Percentiles rank a stretch among this genome's conserved stretches.
phyloP scores from a whole-genome alignment of 2,329 filamentous ascomycete genomes.

The Arachnomyces sp. region DNA sequence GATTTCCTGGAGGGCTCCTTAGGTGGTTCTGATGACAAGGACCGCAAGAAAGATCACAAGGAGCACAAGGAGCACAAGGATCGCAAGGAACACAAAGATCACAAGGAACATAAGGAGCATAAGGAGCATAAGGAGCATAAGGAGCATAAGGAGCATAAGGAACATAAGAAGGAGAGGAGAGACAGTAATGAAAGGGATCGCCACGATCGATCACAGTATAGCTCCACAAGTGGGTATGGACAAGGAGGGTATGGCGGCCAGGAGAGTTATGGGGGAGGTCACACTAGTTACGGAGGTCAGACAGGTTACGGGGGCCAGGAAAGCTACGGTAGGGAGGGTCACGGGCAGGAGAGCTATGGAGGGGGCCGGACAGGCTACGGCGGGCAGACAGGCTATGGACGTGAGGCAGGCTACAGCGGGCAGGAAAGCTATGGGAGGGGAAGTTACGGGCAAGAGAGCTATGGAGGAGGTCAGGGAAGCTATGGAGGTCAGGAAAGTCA shows the following conservation, averaged over 20 bases:
- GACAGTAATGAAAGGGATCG: neutral
- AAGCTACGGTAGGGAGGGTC: constrained; percentile 2
- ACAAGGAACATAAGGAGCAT: constrained; percentile 5
- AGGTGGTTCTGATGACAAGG: constrained; percentile 41
- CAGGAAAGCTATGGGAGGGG: constrained; percentile 14
- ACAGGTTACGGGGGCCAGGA: constrained; percentile 3
- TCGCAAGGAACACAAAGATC: constrained; percentile 3
- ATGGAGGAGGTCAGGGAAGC: constrained; percentile 10
- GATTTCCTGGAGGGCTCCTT: constrained; percentile 58
- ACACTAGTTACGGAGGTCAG: constrained; percentile 4
- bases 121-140: constrained; percentile 12
- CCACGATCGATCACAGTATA: no score
- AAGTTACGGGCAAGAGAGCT: constrained; percentile 13
- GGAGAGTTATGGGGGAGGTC: constrained; percentile 3
- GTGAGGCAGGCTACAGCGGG: constrained; percentile 5
- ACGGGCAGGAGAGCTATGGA: constrained; percentile 3
- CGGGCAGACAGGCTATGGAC: constrained; percentile 3
- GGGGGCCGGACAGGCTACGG: constrained; percentile 3
- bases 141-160: constrained; percentile 1
- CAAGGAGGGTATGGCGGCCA: constrained; percentile 13
- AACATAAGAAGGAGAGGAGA: constrained; percentile 5
- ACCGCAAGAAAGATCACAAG: neutral
- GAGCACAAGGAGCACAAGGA: constrained; percentile 2
- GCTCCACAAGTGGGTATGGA: constrained; percentile 4
- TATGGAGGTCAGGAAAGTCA: constrained; percentile 13